Evolutionary conservation across 192 early-diverging fungal species (phyloP).

Genomic region (Pilaira anomala): DNA sequence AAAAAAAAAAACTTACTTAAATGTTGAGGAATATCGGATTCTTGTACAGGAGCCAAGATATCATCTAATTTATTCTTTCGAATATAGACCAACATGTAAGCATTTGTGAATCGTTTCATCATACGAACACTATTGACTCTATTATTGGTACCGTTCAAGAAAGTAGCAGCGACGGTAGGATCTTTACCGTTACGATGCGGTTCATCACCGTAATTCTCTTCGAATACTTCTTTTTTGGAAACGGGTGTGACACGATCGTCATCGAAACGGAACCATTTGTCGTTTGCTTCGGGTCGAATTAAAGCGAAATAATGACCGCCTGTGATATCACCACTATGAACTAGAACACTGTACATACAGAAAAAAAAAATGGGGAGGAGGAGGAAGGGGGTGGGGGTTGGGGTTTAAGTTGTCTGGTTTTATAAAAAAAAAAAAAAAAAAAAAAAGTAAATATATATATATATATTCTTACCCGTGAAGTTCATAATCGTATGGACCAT

Average conservation of each 20-base stretch:
- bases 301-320: conserved; percentile 96
- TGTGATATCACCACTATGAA: conserved; percentile 90
- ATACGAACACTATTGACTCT: conserved; percentile 4
- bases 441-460: neutral
- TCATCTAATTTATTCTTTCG: conserved; percentile 68
- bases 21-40: conserved; percentile 81
- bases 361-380: too few relatives aligned
- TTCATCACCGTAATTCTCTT: conserved; percentile 96
- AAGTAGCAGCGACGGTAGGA: neutral
- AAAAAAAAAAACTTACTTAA: too few relatives aligned
- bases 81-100: conserved; percentile 99
- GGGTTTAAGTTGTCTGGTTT: too few relatives aligned
- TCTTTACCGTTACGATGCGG: conserved; percentile 30
- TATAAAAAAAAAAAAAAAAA: neutral
- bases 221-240: conserved; percentile 75
- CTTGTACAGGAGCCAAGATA: conserved; percentile 61
- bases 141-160: neutral
- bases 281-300: conserved; percentile 73
- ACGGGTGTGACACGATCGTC: conserved; percentile 91
- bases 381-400: too few relatives aligned
- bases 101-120: conserved; percentile 88
- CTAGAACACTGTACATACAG: conserved; percentile 66
- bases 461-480: conserved; percentile 73
- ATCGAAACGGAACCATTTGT: conserved; percentile 92
- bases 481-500: conserved; percentile 70